A percentile compares a stretch with the other conserved stretches of the same genome.
Conservation (phyloP, 2,329 filamentous ascomycete genomes). For the Xylariaceae sp. region DNA sequence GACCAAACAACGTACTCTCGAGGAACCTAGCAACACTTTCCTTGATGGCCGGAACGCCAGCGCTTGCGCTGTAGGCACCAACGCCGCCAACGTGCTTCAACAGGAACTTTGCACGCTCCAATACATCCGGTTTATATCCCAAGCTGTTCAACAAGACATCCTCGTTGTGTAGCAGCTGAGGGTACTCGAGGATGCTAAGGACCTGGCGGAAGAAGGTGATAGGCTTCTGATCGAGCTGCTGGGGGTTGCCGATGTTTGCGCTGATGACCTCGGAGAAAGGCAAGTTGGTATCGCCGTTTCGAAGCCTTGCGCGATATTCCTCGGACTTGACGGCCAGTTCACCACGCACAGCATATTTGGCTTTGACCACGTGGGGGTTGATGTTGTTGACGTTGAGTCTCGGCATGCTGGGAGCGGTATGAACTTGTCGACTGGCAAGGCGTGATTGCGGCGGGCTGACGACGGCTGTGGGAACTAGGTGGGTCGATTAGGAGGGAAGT, state of each 20-base stretch:
- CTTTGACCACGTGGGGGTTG: slow-evolving; percentile 80
- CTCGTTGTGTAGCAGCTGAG: slow-evolving; percentile 74
- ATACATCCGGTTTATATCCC: slow-evolving; percentile 85
- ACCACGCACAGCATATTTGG: slow-evolving; percentile 94
- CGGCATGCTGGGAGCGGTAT: slow-evolving; percentile 28
- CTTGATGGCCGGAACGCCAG: slow-evolving; percentile 80
- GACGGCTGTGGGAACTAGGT: background rate
- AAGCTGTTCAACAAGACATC: slow-evolving; percentile 70
- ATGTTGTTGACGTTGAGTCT: slow-evolving; percentile 78
- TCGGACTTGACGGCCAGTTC: slow-evolving; percentile 93
- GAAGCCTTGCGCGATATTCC: slow-evolving; percentile 73
- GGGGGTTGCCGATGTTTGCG: slow-evolving; percentile 98
- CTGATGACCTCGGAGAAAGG: slow-evolving; percentile 91
- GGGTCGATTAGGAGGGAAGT: background rate
- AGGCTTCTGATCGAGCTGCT: slow-evolving; percentile 98
- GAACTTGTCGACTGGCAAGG: slow-evolving; percentile 12
- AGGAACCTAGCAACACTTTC: slow-evolving; percentile 91
- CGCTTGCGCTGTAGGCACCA: slow-evolving; percentile 93
- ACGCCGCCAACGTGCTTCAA: slow-evolving; percentile 83
- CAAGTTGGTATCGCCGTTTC: slow-evolving; percentile 55
- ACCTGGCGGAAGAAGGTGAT: slow-evolving; percentile 99
- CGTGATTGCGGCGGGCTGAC: slow-evolving; percentile 5
- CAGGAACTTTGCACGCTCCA: slow-evolving; percentile 76
- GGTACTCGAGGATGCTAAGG: slow-evolving; percentile 87
- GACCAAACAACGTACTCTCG: slow-evolving; percentile 56